Base-by-base conservation (phyloP, 2,329 filamentous ascomycete species). In the Colletotrichum graminicola region DNA sequence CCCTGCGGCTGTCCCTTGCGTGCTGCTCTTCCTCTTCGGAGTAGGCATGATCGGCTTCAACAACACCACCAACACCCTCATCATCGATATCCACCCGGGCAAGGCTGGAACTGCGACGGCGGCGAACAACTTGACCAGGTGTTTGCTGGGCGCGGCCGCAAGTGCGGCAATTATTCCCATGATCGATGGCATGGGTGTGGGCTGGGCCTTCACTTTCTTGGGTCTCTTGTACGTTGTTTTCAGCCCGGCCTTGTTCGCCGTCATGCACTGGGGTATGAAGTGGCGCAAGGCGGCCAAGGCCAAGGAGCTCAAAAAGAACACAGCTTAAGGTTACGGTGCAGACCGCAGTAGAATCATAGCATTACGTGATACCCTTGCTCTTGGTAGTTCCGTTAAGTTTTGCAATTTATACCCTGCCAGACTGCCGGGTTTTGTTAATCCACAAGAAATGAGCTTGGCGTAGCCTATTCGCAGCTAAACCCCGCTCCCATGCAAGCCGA, bases 1-100 rank as follows among this genome's bases (percentile, higher is more conserved):
- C 0, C 82, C 81, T 26, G 76, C 88, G 1, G 85, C 85, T 0
- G 86, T 83, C 1, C 83, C 82, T 0, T 82, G 84, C 61, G 78
- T 88, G 3, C 73, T 88, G 16, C 81, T 86, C 43, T 83, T 85
- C 49, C 45, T 88, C 0, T 75, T 84, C 34, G 86, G 86, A 2
- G 77, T 85, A 7, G 82, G 84, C 8, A 82, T 88, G 66, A 87
- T 88, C 5, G 87, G 87, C 0, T 85, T 86, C 47, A 89, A 85
- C 76, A 89, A 88, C 68, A 81, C 85, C 3, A 79, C 84, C 45
- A 88, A 82, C 63, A 83, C 85, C 0, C 77, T 91, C 56, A 80
- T 90, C 2, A 82, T 90, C 5, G 89, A 91, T 73, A 81, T 90
- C 10, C 85, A 88, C 67, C 87, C 87, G 0, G 81, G 81, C 0